Evolutionary conservation across 2,329 filamentous ascomycete genomes (phyloP).

Genomic region (Ophiocordyceps camponoti-floridani): DNA sequence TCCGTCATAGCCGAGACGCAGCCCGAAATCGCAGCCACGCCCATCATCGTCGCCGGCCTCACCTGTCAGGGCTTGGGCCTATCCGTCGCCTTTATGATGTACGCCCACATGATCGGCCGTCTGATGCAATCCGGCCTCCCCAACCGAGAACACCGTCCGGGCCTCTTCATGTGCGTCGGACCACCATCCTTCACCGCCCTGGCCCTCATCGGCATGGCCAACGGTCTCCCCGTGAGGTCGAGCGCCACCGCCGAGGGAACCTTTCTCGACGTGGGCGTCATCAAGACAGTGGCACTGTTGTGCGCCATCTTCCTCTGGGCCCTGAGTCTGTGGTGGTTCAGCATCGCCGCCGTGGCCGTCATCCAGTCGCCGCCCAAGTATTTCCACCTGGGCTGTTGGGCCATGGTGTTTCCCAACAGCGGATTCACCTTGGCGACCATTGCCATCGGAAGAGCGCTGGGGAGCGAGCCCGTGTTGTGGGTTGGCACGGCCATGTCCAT

Average conservation of each 20-base stretch:
- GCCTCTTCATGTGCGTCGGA: constrained; percentile 61
- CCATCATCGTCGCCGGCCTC: constrained; percentile 48
- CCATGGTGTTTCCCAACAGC: constrained; percentile 43
- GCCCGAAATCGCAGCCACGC: constrained; percentile 33
- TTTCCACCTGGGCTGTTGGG: constrained; percentile 48
- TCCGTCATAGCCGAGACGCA: constrained; percentile 45
- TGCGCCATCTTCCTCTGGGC: constrained; percentile 45
- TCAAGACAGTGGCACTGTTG: constrained; percentile 28
- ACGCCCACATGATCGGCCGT: constrained; percentile 51
- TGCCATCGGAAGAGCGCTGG: constrained; percentile 29
- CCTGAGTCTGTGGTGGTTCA: constrained; percentile 40
- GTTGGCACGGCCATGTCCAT: constrained; percentile 31
- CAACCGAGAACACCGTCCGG: constrained; percentile 40
- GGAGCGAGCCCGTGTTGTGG: constrained; percentile 25
- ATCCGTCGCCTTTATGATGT: constrained; percentile 53
- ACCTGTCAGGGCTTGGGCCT: constrained; percentile 55
- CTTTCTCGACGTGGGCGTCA: constrained; percentile 19
- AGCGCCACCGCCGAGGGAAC: constrained; percentile 23
- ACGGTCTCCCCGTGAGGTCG: constrained; percentile 21
- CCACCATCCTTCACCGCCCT: constrained; percentile 55
- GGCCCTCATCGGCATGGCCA: constrained; percentile 50
- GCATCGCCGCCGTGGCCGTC: constrained; percentile 16
- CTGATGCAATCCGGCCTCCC: constrained; percentile 52
- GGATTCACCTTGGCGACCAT: constrained; percentile 41
- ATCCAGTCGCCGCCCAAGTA: constrained; percentile 22